Conservation (phyloP, 1,284 basidiomycete genomes). For the Ustilago esculenta region DNA sequence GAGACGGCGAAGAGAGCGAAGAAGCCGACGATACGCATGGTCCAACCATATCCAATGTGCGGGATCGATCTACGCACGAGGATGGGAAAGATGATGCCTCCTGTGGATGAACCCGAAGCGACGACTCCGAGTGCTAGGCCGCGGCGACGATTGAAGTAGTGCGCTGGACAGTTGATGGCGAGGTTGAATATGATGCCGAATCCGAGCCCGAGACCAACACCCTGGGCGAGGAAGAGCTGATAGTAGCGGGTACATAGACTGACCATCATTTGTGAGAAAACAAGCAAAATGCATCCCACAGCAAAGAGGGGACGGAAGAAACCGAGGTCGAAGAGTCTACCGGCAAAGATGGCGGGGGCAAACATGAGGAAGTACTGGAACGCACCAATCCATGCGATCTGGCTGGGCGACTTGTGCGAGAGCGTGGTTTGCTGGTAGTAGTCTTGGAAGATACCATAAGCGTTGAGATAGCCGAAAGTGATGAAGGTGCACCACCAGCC, state of each 20-base stretch:
- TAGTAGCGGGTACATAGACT: constrained; percentile 55
- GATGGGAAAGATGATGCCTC: constrained; percentile 59
- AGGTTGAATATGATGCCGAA: constrained; percentile 49
- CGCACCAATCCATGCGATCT: constrained; percentile 52
- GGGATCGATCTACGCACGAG: constrained; percentile 40
- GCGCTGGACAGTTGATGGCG: constrained; percentile 35
- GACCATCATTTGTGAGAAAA: constrained; percentile 55
- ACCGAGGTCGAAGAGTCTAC: constrained; percentile 51
- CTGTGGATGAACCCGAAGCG: constrained; percentile 50
- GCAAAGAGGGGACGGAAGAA: constrained; percentile 39
- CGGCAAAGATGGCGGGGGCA: constrained; percentile 36
- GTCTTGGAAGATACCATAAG: constrained; percentile 50
- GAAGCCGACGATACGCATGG: constrained; percentile 51
- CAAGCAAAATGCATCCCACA: constrained; percentile 37
- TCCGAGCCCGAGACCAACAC: constrained; percentile 53
- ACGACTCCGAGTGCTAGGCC: constrained; percentile 50
- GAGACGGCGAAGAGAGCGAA: constrained; percentile 38
- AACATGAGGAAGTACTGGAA: constrained; percentile 54
- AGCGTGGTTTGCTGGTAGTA: constrained; percentile 43
- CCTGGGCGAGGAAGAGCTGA: constrained; percentile 58
- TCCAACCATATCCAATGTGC: constrained; percentile 49
- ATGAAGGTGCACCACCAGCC: constrained; percentile 50
- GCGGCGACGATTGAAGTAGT: constrained; percentile 40
- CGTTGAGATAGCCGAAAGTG: constrained; percentile 50
- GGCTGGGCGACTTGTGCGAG: constrained; percentile 31